phyloP scores from a whole-genome alignment of 805 yeast species.

The Myxozyma udenii region DNA sequence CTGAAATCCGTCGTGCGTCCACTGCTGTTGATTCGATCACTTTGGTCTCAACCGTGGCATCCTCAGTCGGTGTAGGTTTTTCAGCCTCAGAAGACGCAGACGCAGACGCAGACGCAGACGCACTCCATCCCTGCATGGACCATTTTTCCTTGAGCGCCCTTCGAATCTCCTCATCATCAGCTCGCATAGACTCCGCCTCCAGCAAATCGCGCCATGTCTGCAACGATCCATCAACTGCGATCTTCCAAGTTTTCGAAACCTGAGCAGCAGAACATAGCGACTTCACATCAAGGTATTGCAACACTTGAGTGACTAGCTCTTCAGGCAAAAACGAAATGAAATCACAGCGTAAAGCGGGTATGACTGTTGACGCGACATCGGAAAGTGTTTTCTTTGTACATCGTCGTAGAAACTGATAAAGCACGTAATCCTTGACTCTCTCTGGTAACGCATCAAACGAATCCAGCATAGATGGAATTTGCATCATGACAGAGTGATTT shows the following conservation, averaged over 20 bases:
- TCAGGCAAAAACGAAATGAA: constrained; percentile 66
- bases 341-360: constrained; percentile 65
- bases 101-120: not conserved
- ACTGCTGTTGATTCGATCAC: not conserved
- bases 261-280: constrained; percentile 59
- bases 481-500: constrained; percentile 18
- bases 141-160: constrained; percentile 39
- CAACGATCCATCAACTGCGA: constrained; percentile 56
- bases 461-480: constrained; percentile 33
- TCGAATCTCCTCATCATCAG: constrained; percentile 46
- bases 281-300: constrained; percentile 59
- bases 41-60: not conserved
- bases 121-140: constrained; percentile 31
- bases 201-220: constrained; percentile 69
- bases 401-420: constrained; percentile 54
- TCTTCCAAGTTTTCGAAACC: constrained; percentile 70
- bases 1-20: not conserved
- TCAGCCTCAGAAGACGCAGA: not conserved
- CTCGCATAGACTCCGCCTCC: constrained; percentile 58
- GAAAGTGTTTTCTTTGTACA: constrained; percentile 62
- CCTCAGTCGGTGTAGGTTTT: not conserved
- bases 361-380: constrained; percentile 52
- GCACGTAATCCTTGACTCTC: constrained; percentile 49
- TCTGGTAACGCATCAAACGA: constrained; percentile 44
- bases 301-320: constrained; percentile 66